Evolutionary conservation across 164 flowering plant species (phyloP).

Genomic region (Echeveria elegans): DNA sequence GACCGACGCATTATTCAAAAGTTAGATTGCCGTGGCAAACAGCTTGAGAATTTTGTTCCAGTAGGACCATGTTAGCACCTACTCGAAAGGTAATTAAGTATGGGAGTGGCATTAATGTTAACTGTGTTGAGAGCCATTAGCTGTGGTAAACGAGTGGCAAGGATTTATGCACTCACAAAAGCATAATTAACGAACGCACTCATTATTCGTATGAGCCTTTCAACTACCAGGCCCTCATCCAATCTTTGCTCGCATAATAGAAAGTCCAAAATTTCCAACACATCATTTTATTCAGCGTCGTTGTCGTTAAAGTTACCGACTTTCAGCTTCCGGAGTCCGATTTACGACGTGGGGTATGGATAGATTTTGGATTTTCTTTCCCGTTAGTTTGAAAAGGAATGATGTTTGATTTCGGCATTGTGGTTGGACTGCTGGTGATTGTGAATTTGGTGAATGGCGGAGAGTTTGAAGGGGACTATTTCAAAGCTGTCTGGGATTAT

Average conservation of each 20-base stretch:
- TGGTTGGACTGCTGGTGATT: background rate
- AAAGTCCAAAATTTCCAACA: slow-evolving; percentile 28
- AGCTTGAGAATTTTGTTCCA: too few relatives aligned
- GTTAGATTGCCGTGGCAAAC: too few relatives aligned
- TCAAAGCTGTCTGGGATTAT: slow-evolving; percentile 83
- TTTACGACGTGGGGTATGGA: background rate
- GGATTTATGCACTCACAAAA: too few relatives aligned
- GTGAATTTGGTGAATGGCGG: slow-evolving; percentile 11
- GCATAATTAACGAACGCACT: too few relatives aligned
- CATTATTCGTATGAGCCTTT: too few relatives aligned
- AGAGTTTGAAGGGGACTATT: slow-evolving; percentile 40
- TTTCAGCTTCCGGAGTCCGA: background rate
- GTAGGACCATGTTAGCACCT: too few relatives aligned
- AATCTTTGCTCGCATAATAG: slow-evolving; percentile 44
- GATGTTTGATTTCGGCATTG: background rate
- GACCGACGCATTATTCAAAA: too few relatives aligned
- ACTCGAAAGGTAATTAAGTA: too few relatives aligned
- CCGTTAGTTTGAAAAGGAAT: background rate
- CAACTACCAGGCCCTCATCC: slow-evolving; percentile 35
- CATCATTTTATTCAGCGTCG: background rate
- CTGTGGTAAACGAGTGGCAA: too few relatives aligned
- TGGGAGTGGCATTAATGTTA: too few relatives aligned
- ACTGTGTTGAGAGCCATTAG: too few relatives aligned
- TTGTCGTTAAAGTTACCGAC: background rate
- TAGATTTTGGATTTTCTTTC: background rate